Conservation (phyloP, 495 filamentous ascomycete genomes). For the Penicillium atrosanguineum region DNA sequence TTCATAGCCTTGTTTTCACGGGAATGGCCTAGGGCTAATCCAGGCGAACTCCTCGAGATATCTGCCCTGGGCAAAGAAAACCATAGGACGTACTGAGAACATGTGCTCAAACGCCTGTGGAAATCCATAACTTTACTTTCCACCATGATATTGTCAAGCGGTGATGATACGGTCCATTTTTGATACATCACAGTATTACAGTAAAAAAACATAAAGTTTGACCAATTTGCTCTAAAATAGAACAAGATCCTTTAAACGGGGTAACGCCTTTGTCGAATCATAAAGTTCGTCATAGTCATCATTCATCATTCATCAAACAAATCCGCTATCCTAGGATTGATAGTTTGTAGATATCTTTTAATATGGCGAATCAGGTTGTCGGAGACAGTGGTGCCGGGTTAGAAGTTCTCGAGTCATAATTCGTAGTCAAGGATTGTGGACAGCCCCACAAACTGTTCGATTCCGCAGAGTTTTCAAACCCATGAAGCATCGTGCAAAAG, state of each 20-base stretch:
- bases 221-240: background rate
- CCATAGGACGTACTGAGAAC: background rate
- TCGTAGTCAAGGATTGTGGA: background rate
- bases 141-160: background rate
- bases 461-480: background rate
- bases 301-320: constrained; percentile 14
- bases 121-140: background rate
- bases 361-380: too few relatives aligned
- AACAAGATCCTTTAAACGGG: background rate
- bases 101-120: background rate
- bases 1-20: background rate
- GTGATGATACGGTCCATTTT: background rate
- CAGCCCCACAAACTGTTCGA: background rate
- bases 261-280: background rate
- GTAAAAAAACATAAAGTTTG: background rate
- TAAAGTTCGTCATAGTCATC: constrained; percentile 7
- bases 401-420: constrained; percentile 1
- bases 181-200: constrained; percentile 1
- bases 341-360: too few relatives aligned
- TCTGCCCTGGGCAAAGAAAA: background rate
- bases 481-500: background rate
- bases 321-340: background rate
- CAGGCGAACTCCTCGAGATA: background rate
- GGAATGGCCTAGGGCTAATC: background rate
- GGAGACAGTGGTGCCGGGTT: background rate